These are phyloP conservation scores for Xanthoceras sorbifolium DNA, from an alignment of 345 rosid genomes.

Conservation along the genomic window DNA sequence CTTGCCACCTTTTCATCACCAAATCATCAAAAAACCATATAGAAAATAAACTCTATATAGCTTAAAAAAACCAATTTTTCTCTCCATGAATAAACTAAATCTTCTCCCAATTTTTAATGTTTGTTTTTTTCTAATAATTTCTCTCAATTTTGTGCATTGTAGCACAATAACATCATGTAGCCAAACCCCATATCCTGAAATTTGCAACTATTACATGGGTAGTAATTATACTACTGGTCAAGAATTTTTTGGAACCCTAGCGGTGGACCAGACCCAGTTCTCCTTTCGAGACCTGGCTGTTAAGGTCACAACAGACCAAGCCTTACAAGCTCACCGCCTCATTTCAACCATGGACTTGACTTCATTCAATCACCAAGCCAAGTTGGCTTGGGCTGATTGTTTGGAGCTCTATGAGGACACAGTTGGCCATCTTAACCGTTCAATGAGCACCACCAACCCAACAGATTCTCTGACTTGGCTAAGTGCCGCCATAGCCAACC, in stretches of 20 bases:
- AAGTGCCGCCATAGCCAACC: conserved; percentile 76
- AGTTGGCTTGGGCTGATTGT: conserved; percentile 66
- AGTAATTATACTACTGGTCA: no score
- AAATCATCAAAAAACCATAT: conserved; percentile 7
- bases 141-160: conserved; percentile 24
- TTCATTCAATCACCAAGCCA: conserved; percentile 45
- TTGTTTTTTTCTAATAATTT: conserved; percentile 24
- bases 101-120: conserved; percentile 9
- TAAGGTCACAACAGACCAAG: conserved; percentile 52
- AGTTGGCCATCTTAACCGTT: conserved; percentile 49
- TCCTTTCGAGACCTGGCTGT: conserved; percentile 50
- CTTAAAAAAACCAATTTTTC: background rate
- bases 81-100: conserved; percentile 33
- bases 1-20: conserved; percentile 19
- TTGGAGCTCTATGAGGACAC: conserved; percentile 64
- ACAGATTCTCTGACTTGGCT: conserved; percentile 65
- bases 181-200: conserved; percentile 61
- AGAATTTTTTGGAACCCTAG: conserved; percentile 9
- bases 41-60: background rate
- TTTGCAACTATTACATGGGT: conserved; percentile 44
- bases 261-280: conserved; percentile 13
- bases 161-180: conserved; percentile 47
- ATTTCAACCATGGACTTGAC: conserved; percentile 42
- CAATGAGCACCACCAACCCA: conserved; percentile 43
- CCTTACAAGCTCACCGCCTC: conserved; percentile 49